phyloP scores from a whole-genome alignment of 2,329 filamentous ascomycete species.

The Penicillium sp. region DNA sequence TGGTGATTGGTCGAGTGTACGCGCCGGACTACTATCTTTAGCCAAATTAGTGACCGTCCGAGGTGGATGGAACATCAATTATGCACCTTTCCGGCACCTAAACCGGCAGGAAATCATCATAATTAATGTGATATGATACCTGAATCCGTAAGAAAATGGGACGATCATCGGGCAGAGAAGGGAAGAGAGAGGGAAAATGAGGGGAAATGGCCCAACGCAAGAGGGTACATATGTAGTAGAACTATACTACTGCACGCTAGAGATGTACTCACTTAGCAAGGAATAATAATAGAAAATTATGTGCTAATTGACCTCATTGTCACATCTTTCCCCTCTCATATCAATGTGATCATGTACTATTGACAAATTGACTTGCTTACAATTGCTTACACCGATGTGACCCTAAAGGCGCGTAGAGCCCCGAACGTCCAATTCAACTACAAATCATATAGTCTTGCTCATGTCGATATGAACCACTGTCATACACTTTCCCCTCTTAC shows the following conservation, averaged over 20 bases:
- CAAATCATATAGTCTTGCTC: not conserved
- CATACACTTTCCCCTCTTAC: not conserved
- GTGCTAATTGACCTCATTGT: constrained; percentile 6
- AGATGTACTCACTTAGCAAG: not conserved
- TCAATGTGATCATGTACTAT: not conserved
- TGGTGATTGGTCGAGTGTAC: constrained; percentile 24
- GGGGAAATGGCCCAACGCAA: constrained; percentile 2
- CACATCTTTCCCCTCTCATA: not conserved
- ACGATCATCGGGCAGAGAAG: not conserved
- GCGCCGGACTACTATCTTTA: constrained; percentile 34
- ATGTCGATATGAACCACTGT: not conserved
- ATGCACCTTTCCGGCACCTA: constrained; percentile 5
- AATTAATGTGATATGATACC: not conserved
- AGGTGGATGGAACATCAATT: constrained; percentile 13
- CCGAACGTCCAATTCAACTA: not conserved
- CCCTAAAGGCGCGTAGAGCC: constrained; percentile 1
- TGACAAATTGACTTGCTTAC: not conserved
- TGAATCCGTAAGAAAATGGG: not conserved
- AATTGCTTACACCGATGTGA: not conserved
- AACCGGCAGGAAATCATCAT: not conserved
- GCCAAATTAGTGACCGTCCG: constrained; percentile 10
- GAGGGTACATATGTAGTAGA: not conserved
- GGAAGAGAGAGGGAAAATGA: not conserved
- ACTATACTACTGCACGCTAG: constrained; percentile 3
- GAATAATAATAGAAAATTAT: constrained; percentile 1